These are phyloP conservation scores for Aureobasidium namibiae DNA, from an alignment of 2,329 filamentous ascomycete genomes.

Conservation along the genomic window DNA sequence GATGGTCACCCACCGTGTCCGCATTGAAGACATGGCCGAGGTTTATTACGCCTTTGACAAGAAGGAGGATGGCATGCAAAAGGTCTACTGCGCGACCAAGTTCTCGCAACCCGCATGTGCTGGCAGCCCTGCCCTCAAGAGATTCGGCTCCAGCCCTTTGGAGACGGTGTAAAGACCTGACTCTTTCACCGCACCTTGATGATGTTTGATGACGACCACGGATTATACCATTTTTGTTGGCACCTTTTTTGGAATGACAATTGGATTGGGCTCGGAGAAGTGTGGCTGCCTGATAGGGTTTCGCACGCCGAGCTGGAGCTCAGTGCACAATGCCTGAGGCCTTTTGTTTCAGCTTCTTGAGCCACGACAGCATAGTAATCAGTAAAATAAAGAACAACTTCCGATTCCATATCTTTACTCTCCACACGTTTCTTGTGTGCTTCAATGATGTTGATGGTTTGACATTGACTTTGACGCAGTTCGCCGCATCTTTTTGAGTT, in stretches of 20 bases:
- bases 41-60: conserved; percentile 60
- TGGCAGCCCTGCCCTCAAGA: conserved; percentile 45
- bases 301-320: background rate
- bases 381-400: background rate
- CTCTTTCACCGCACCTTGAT: conserved; percentile 6
- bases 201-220: conserved; percentile 8
- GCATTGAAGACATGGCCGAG: conserved; percentile 41
- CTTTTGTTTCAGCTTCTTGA: background rate
- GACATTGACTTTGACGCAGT: background rate
- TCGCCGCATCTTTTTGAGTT: background rate
- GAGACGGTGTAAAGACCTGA: background rate
- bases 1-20: conserved; percentile 72
- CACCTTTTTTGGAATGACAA: conserved; percentile 7
- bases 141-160: conserved; percentile 27
- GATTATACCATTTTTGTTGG: conserved; percentile 8
- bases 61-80: conserved; percentile 66
- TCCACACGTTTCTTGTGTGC: background rate
- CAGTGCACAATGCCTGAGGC: background rate
- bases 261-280: conserved; percentile 7
- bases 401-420: background rate
- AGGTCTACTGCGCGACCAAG: conserved; percentile 61
- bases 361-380: background rate
- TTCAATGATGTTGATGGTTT: background rate
- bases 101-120: conserved; percentile 44
- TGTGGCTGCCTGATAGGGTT: background rate